Evolutionary conservation across 345 rosid genomes (phyloP).

Genomic region (Sonneratia alba): DNA sequence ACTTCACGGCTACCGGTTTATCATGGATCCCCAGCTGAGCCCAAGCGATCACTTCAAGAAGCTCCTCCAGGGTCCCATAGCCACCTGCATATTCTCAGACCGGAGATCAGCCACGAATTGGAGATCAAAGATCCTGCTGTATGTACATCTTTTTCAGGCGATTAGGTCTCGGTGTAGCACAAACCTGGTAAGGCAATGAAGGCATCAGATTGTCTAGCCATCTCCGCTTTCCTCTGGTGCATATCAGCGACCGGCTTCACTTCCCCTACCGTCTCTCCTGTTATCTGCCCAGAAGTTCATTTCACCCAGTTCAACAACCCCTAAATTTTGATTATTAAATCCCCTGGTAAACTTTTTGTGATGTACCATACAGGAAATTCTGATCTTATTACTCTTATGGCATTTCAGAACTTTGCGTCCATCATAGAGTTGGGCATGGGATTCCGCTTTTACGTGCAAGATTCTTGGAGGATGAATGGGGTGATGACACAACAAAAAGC

Average conservation of each 20-base stretch:
- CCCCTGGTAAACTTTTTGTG: not conserved
- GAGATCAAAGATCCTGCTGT: not conserved
- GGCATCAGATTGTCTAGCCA: slow-evolving; percentile 28
- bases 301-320: not conserved
- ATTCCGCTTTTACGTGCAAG: not conserved
- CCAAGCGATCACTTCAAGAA: slow-evolving; percentile 81
- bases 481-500: slow-evolving; percentile 4
- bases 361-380: no score
- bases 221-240: slow-evolving; percentile 30
- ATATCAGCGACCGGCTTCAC: slow-evolving; percentile 29
- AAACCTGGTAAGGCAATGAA: slow-evolving; percentile 27
- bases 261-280: slow-evolving; percentile 26
- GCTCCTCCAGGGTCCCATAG: slow-evolving; percentile 79
- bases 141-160: not conserved
- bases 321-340: not conserved
- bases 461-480: not conserved
- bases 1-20: slow-evolving; percentile 43
- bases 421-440: not conserved
- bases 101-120: not conserved
- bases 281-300: slow-evolving; percentile 10
- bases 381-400: no score
- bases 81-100: slow-evolving; percentile 36
- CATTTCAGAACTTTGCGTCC: no score
- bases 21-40: slow-evolving; percentile 84
- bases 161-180: not conserved